Conservation (phyloP, 164 flowering plant species). For the Macadamia integrifolia region DNA sequence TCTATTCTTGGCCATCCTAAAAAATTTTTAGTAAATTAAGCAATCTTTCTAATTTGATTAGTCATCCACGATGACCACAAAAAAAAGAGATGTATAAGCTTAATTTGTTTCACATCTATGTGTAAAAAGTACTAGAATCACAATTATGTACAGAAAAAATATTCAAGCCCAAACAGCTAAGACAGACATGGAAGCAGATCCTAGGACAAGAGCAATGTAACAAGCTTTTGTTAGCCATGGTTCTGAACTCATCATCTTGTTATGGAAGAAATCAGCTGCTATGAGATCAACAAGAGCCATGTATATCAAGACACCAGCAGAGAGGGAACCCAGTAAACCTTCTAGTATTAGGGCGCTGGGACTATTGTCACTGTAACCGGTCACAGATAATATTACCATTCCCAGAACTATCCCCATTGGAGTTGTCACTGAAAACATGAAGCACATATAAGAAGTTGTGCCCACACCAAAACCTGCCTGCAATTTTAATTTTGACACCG, state of each 20-base stretch:
- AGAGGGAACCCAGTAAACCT: constrained; percentile 59
- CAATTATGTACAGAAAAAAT: neutral
- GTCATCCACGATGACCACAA: no score
- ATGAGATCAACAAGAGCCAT: constrained; percentile 76
- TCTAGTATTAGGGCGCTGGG: constrained; percentile 57
- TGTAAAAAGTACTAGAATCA: no score
- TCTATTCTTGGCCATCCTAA: no score
- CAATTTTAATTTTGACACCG: neutral
- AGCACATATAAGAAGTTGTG: constrained; percentile 63
- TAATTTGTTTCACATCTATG: no score
- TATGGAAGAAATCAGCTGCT: constrained; percentile 69
- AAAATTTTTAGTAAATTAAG: no score
- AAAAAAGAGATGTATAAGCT: no score
- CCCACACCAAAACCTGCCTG: constrained; percentile 66
- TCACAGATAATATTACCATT: constrained; percentile 48
- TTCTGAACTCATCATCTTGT: constrained; percentile 49
- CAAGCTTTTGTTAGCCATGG: constrained; percentile 42
- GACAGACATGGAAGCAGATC: constrained; percentile 69
- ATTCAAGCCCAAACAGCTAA: constrained; percentile 54
- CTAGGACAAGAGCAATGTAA: constrained; percentile 50
- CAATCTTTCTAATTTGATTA: no score
- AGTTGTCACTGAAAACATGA: constrained; percentile 72
- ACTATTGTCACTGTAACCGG: constrained; percentile 61
- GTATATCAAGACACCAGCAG: constrained; percentile 68
- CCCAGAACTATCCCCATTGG: constrained; percentile 69